Evolutionary conservation across 2,329 filamentous ascomycete genomes (phyloP), one percentile per base, ranked within the genome.

Genomic region (Claviceps quebecensis): DNA sequence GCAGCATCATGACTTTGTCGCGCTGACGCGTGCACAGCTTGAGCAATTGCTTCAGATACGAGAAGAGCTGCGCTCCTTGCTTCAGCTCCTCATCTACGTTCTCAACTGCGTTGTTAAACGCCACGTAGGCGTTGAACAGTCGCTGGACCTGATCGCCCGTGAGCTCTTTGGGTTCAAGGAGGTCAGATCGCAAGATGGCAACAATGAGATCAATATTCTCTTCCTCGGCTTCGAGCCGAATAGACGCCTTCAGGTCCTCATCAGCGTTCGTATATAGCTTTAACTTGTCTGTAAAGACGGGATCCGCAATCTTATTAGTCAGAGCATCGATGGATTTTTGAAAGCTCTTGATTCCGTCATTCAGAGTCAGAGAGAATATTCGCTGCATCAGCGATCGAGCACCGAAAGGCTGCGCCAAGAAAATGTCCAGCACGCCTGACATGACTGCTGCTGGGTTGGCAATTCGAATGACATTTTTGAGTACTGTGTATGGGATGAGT

Each of bases 1-100:
- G 80, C 51, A 96, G 74, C 91, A 98, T 97, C 90, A 95, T 96
- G 36, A 83, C 75, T 80, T 98, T 98, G 66, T 98, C 93, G 47
- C 91, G 79, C 63, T 95, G 87, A 47, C 93, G 79, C 11, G 88
- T 91, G 67, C 89, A 86, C 37, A 98, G 75, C 71, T 97, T 97
- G 62, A 97, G 74, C 38, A 96, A 77, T 65, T 96, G 91, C 70
- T 98, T 98, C 58, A 98, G 74, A 61, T 95, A 85, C 1, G 91
- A 94, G 65, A 96, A 98, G 47, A 95, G 79, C 63, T 95, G 83
- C 0, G 91, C 93, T 1, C 89, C 90, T 64, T 91, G 81, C 62
- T 86, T 86, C 69, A 96, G 80, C 63, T 95, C 87, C 53, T 87
- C 83, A 58, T 97, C 89, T 19, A 89, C 72, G 62, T 94, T 93